These are phyloP conservation scores for Sporisorium reilianum DNA, from an alignment of 1,284 basidiomycete species.

Conservation along the genomic window DNA sequence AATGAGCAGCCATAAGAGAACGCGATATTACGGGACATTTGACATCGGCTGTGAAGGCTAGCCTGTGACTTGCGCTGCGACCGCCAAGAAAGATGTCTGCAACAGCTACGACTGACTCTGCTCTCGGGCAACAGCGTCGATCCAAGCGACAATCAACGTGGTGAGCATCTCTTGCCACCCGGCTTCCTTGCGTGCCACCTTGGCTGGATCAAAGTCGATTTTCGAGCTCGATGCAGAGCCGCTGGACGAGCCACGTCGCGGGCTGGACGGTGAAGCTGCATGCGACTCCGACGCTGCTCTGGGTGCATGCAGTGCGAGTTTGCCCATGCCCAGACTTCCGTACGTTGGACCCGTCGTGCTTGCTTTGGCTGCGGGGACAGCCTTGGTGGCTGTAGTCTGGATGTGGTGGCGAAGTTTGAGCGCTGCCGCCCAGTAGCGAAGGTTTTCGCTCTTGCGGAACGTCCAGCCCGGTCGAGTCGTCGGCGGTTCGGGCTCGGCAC, in stretches of 20 bases:
- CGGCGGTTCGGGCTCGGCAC: neutral
- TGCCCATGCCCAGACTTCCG: slow-evolving; percentile 38
- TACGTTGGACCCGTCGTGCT: slow-evolving; percentile 11
- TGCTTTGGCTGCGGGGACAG: slow-evolving; percentile 1
- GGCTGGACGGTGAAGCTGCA: neutral
- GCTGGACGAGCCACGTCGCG: neutral
- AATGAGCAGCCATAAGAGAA: neutral
- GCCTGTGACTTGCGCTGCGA: no score
- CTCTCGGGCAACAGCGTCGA: slow-evolving; percentile 78
- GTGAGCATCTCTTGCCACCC: slow-evolving; percentile 86
- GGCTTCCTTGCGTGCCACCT: slow-evolving; percentile 78
- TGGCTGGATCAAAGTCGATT: slow-evolving; percentile 76
- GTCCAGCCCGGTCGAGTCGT: slow-evolving; percentile 48
- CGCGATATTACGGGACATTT: neutral
- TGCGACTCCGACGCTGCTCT: slow-evolving; percentile 37
- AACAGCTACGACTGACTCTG: neutral
- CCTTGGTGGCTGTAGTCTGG: slow-evolving; percentile 29
- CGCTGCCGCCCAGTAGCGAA: slow-evolving; percentile 50
- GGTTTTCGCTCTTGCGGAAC: slow-evolving; percentile 54
- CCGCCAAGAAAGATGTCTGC: no score
- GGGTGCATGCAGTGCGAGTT: slow-evolving; percentile 39
- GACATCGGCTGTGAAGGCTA: neutral
- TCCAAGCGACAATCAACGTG: slow-evolving; percentile 76
- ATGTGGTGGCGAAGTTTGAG: slow-evolving; percentile 51
- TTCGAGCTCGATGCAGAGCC: neutral